Base-by-base conservation (phyloP, 768 basidiomycete genomes). In the Leccinellum rugosiceps region DNA sequence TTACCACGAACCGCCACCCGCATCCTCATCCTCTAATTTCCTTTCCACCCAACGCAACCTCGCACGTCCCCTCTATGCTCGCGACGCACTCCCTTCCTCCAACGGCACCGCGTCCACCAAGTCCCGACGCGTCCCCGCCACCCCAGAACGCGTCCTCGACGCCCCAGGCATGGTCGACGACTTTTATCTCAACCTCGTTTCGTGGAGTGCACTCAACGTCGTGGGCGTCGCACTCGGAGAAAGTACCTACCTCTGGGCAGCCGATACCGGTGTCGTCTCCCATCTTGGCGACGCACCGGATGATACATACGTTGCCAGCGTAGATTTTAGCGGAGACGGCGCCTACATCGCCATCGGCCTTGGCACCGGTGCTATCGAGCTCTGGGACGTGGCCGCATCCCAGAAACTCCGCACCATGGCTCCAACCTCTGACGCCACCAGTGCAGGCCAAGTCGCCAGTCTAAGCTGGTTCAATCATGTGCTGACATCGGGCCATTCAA, bases 81-180 rank as follows among this genome's bases (percentile, higher is more conserved):
- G 87, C 11, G 84, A 86, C 0, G 77, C 84, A 1, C 70, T 90
- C 23, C 76, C 85, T 1, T 78, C 84, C 1, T 87, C 89, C 5
- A 86, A 83, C 3, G 83, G 86, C 2, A 76, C 82, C 2, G 74
- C 78, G 0, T 86, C 85, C 0, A 82, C 83, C 62, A 92, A 91
- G 68, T 80, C 87, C 6, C 82, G 96, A 19, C 87, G 88, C 63
- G 92, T 98, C 53, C 83, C 94, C 0, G 90, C 90, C 0, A 84
- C 86, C 23, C 92, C 96, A 0, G 91, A 96, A 64, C 83, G 94
- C n/a, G 94, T 98, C 8, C 80, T 99, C 10, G 97, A 98, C 64
- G 96, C 96, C 0, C 94, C 94, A 1, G 92, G 92, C 6, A 87
- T 91, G 80, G 80, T 86, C 10, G 94, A 98, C 63, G 97, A 99